Evolutionary conservation across 306 rosid genomes (phyloP).

Genomic region (Geum urbanum): DNA sequence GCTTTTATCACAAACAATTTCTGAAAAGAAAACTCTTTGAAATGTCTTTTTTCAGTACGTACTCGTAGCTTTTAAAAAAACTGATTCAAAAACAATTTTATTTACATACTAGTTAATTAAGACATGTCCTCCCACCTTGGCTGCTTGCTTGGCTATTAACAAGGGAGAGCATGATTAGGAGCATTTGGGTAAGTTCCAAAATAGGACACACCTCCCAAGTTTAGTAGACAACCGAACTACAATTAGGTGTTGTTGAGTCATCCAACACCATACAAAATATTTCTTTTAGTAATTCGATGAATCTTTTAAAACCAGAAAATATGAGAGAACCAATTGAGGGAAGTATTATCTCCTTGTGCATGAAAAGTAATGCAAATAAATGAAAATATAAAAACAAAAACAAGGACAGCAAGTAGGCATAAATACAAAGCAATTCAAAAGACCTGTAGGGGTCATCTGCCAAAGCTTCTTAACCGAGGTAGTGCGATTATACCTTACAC

Average conservation of each 20-base stretch:
- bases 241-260: constrained; percentile 69
- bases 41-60: too few species aligned
- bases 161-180: constrained; percentile 24
- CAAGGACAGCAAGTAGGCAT: constrained; percentile 27
- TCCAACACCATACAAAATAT: constrained; percentile 48
- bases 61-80: too few species aligned
- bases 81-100: too few species aligned
- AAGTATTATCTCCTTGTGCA: constrained; percentile 28
- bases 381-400: constrained; percentile 16
- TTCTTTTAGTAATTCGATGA: constrained; percentile 55
- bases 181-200: constrained; percentile 40
- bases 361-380: constrained; percentile 16
- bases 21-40: too few species aligned
- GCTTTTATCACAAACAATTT: too few species aligned
- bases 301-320: constrained; percentile 18
- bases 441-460: constrained; percentile 39
- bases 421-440: constrained; percentile 41
- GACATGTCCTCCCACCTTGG: too few species aligned
- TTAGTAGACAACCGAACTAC: constrained; percentile 51
- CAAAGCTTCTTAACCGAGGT: constrained; percentile 46
- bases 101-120: neutral
- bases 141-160: constrained; percentile 18
- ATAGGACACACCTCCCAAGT: constrained; percentile 50
- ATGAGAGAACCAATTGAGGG: constrained; percentile 35
- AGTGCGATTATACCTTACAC: constrained; percentile 13